Percentiles rank a stretch among this genome's conserved stretches.
Evolutionary conservation across 805 yeast species (phyloP).

Genomic region (Suhomyces kilbournensis): DNA sequence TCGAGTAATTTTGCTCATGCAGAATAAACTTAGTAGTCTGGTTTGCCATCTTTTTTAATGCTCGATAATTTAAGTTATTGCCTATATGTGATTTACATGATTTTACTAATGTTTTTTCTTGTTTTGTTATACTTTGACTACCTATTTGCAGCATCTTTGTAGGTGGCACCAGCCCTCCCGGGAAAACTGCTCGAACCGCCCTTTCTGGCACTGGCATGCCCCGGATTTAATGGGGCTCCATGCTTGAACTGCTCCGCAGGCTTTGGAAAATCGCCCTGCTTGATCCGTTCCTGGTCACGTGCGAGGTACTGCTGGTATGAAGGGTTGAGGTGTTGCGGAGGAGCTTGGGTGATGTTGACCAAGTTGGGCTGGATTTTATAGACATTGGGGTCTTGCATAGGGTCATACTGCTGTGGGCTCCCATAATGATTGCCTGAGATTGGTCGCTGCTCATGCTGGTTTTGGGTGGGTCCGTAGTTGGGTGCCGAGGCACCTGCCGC

Average conservation of each 20-base stretch:
- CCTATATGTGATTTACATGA: too few species aligned
- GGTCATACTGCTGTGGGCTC: neutral
- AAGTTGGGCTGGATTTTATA: constrained; percentile 29
- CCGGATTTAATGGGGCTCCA: constrained; percentile 34
- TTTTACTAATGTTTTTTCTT: too few species aligned
- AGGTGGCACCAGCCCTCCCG: constrained; percentile 35
- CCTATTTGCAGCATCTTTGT: constrained; percentile 33
- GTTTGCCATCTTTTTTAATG: too few species aligned
- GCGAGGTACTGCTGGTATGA: constrained; percentile 32
- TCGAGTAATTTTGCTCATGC: too few species aligned
- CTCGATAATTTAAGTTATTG: too few species aligned
- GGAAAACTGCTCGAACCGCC: constrained; percentile 36
- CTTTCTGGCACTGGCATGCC: constrained; percentile 18
- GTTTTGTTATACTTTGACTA: too few species aligned
- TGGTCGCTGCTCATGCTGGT: neutral
- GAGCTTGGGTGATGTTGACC: constrained; percentile 38
- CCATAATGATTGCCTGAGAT: neutral
- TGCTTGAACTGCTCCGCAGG: constrained; percentile 23
- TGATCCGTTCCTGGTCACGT: constrained; percentile 29
- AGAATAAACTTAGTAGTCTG: too few species aligned
- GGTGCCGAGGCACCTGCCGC: neutral
- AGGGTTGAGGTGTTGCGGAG: constrained; percentile 35
- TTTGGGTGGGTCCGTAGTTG: neutral
- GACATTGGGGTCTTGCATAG: constrained; percentile 19
- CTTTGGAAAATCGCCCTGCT: constrained; percentile 32